Conservation (phyloP, 2,329 filamentous ascomycete genomes). For the Hymenoscyphus occultus region DNA sequence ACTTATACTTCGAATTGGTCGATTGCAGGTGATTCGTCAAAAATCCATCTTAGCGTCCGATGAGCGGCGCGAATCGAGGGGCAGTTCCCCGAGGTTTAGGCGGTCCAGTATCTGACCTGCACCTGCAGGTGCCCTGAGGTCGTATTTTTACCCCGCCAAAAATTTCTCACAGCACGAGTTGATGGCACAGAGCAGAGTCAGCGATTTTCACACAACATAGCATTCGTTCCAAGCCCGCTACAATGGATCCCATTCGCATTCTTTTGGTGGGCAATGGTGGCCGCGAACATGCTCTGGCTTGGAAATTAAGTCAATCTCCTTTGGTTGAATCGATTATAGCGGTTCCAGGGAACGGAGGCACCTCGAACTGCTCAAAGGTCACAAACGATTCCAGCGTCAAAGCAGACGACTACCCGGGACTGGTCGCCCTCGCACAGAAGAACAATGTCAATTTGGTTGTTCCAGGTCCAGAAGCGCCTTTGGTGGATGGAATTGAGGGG, state of each 20-base stretch:
- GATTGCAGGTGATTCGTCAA: not conserved
- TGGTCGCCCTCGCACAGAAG: conserved; percentile 72
- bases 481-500: conserved; percentile 85
- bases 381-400: conserved; percentile 66
- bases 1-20: not conserved
- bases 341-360: conserved; percentile 84
- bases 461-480: conserved; percentile 87
- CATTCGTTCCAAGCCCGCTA: conserved; percentile 5
- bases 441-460: conserved; percentile 79
- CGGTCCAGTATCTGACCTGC: too few species aligned
- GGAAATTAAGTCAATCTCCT: conserved; percentile 85
- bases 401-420: conserved; percentile 70
- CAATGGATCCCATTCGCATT: conserved; percentile 48
- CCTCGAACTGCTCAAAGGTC: conserved; percentile 65
- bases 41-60: not conserved
- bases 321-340: conserved; percentile 71
- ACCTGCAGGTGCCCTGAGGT: not conserved
- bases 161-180: conserved; percentile 1
- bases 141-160: conserved; percentile 1
- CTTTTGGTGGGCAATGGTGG: conserved; percentile 92
- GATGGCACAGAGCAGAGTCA: not conserved
- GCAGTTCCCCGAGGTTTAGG: too few species aligned
- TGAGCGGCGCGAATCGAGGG: not conserved
- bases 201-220: conserved; percentile 1
- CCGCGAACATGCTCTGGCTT: conserved; percentile 89